A percentile compares a stretch with the other conserved stretches of the same genome.
phyloP scores from a whole-genome alignment of 164 flowering plant species.

The Aristolochia fimbriata region DNA sequence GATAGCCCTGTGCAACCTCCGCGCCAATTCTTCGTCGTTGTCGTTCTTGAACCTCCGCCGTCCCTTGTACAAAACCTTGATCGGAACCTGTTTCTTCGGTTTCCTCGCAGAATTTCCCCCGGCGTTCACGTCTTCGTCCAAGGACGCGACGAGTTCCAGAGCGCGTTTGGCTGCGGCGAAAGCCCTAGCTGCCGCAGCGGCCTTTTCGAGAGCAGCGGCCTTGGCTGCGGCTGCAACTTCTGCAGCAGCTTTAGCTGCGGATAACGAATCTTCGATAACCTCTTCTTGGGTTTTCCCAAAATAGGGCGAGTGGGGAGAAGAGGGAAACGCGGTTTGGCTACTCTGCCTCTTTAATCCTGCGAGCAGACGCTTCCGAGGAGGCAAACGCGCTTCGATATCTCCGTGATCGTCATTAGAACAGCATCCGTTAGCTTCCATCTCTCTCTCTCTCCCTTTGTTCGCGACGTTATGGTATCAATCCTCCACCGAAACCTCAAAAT shows the following conservation, averaged over 20 bases:
- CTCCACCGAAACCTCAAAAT: too few relatives aligned
- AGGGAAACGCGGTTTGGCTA: conserved; percentile 19
- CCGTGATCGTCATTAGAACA: conserved; percentile 30
- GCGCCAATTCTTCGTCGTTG: conserved; percentile 76
- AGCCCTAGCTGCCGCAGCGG: conserved; percentile 67
- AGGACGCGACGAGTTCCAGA: conserved; percentile 50
- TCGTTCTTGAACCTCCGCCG: conserved; percentile 26
- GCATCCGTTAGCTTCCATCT: conserved; percentile 40
- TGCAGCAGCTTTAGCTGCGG: conserved; percentile 52
- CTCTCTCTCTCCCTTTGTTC: too few relatives aligned
- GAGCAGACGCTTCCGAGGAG: conserved; percentile 86
- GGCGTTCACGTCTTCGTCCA: conserved; percentile 26
- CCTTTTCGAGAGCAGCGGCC: conserved; percentile 80
- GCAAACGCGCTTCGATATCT: conserved; percentile 67
- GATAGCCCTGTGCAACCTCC: conserved; percentile 57
- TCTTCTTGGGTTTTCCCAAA: conserved; percentile 43
- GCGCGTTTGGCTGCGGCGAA: conserved; percentile 79
- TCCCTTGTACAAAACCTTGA: conserved; percentile 57
- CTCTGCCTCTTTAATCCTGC: conserved; percentile 76
- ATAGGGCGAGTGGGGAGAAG: conserved; percentile 17
- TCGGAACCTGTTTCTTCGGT: conserved; percentile 68
- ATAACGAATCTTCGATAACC: conserved; percentile 54
- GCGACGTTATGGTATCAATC: too few relatives aligned
- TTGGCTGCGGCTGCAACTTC: conserved; percentile 68
- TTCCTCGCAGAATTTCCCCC: conserved; percentile 31